phyloP scores from a whole-genome alignment of 306 rosid genomes.

The Pueraria montana region DNA sequence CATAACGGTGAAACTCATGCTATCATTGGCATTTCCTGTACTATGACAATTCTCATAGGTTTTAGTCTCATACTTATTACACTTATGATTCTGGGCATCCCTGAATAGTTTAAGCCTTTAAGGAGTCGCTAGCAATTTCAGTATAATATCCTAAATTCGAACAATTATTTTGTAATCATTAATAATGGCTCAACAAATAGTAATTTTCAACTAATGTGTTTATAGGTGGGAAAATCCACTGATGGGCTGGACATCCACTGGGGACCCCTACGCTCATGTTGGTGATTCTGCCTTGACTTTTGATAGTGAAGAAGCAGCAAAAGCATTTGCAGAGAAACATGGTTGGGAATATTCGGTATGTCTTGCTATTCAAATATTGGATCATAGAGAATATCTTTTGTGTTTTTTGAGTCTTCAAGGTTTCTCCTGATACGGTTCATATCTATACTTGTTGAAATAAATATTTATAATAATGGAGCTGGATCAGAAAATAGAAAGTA shows the following conservation, averaged over 20 bases:
- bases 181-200: conserved; percentile 20
- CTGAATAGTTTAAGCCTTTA: conserved; percentile 38
- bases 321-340: conserved; percentile 85
- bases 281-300: conserved; percentile 89
- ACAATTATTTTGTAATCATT: conserved; percentile 5
- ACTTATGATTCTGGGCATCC: conserved; percentile 9
- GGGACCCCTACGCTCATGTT: conserved; percentile 93
- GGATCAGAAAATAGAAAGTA: neutral
- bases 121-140: conserved; percentile 9
- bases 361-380: conserved; percentile 23
- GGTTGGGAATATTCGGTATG: conserved; percentile 96
- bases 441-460: conserved; percentile 23
- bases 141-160: conserved; percentile 15
- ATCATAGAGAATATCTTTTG: neutral
- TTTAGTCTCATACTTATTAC: conserved; percentile 24
- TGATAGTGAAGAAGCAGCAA: conserved; percentile 92
- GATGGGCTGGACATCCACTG: conserved; percentile 99
- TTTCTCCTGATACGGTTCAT: neutral
- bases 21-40: conserved; percentile 10
- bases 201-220: conserved; percentile 44
- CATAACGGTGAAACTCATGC: neutral
- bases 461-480: neutral
- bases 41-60: neutral
- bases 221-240: conserved; percentile 98
- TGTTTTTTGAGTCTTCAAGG: conserved; percentile 37